phyloP scores from a whole-genome alignment of 257 asterid genomes.

The Solanum clarkiae region DNA sequence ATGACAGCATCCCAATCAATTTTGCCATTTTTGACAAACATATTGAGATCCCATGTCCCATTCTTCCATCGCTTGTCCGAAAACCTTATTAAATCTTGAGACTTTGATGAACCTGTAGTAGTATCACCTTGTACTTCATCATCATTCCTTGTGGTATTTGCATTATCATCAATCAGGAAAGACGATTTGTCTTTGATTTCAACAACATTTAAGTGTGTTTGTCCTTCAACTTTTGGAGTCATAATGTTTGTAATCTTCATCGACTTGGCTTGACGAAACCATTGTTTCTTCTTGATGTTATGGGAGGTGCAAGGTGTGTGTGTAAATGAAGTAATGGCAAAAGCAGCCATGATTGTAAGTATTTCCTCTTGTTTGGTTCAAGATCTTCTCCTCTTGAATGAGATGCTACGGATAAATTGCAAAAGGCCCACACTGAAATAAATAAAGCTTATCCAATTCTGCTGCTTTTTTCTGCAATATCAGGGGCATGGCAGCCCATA shows the following conservation, averaged over 20 bases:
- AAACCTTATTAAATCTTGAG: conserved; percentile 12
- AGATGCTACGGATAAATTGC: neutral
- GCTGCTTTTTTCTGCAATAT: conserved; percentile 4
- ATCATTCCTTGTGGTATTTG: neutral
- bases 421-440: conserved; percentile 24
- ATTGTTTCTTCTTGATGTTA: conserved; percentile 17
- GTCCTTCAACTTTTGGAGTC: conserved; percentile 23
- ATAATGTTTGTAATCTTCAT: conserved; percentile 10
- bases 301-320: conserved; percentile 30
- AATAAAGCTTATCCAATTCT: conserved; percentile 33
- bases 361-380: neutral
- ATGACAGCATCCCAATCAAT: conserved; percentile 69
- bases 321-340: conserved; percentile 31
- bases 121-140: neutral
- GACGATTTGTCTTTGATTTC: conserved; percentile 5
- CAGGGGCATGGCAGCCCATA: conserved; percentile 13
- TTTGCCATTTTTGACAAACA: conserved; percentile 50
- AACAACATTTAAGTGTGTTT: conserved; percentile 4
- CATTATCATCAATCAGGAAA: neutral
- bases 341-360: conserved; percentile 32
- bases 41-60: conserved; percentile 69
- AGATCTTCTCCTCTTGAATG: neutral
- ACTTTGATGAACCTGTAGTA: neutral
- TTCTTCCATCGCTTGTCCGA: conserved; percentile 47
- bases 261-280: conserved; percentile 12